Conservation (phyloP, 495 filamentous ascomycete genomes). For the Hypoxylon lienhwacheense region DNA sequence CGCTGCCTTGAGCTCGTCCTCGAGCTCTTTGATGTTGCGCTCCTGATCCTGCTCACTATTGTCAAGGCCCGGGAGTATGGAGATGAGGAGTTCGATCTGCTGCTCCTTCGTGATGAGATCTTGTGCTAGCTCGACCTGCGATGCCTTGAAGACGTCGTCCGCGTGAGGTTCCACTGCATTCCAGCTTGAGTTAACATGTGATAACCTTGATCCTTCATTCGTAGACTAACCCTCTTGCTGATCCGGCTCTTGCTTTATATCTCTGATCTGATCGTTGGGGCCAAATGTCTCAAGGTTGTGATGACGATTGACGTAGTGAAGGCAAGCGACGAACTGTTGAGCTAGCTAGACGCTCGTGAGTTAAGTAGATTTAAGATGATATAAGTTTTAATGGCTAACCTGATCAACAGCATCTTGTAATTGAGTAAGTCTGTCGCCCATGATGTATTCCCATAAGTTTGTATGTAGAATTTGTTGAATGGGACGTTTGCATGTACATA, state of each 20-base stretch:
- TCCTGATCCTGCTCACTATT: slow-evolving; percentile 83
- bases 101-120: slow-evolving; percentile 90
- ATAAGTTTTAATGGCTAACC: slow-evolving; percentile 46
- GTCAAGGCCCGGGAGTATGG: slow-evolving; percentile 80
- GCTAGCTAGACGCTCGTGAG: slow-evolving; percentile 61
- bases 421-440: slow-evolving; percentile 92
- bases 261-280: slow-evolving; percentile 58
- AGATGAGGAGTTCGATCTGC: slow-evolving; percentile 89
- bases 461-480: background rate
- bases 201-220: no score
- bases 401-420: slow-evolving; percentile 94
- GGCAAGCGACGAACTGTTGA: slow-evolving; percentile 83
- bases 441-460: slow-evolving; percentile 41
- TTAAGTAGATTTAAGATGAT: slow-evolving; percentile 1
- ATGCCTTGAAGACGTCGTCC: slow-evolving; percentile 65
- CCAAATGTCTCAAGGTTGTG: slow-evolving; percentile 73
- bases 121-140: slow-evolving; percentile 77
- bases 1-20: slow-evolving; percentile 70
- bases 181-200: slow-evolving; percentile 9
- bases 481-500: background rate
- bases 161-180: slow-evolving; percentile 60
- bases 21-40: slow-evolving; percentile 69
- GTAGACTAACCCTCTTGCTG: slow-evolving; percentile 43
- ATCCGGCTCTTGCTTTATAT: slow-evolving; percentile 54
- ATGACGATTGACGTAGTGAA: slow-evolving; percentile 80